Conservation (phyloP, 2,329 filamentous ascomycete genomes). For the Botryotinia convoluta region DNA sequence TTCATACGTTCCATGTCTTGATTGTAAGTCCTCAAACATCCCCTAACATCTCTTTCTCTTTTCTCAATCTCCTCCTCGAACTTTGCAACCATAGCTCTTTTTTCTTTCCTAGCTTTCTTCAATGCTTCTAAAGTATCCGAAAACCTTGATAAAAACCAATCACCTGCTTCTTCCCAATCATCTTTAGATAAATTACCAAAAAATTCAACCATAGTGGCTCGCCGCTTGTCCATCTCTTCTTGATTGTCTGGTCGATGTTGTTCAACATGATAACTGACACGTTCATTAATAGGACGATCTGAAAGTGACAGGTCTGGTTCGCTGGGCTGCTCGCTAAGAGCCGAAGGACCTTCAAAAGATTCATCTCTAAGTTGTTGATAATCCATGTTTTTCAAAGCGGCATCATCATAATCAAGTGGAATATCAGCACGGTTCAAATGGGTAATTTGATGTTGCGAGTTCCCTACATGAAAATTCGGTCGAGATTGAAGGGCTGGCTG, state of each 20-base stretch:
- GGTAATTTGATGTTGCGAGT: background rate
- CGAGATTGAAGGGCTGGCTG: slow-evolving; percentile 15
- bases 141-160: slow-evolving; percentile 36
- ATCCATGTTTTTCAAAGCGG: slow-evolving; percentile 9
- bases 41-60: slow-evolving; percentile 32
- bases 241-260: background rate
- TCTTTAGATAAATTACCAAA: slow-evolving; percentile 29
- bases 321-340: background rate
- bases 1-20: slow-evolving; percentile 34
- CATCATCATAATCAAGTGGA: slow-evolving; percentile 15
- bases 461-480: background rate
- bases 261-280: slow-evolving; percentile 3
- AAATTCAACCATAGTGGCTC: slow-evolving; percentile 23
- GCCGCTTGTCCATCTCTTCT: background rate
- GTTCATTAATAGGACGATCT: slow-evolving; percentile 9
- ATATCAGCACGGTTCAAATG: background rate
- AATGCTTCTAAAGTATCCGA: slow-evolving; percentile 28
- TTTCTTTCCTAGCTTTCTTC: slow-evolving; percentile 31
- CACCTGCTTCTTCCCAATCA: slow-evolving; percentile 38
- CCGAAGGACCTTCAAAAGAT: slow-evolving; percentile 16
- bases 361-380: slow-evolving; percentile 14
- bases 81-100: slow-evolving; percentile 27
- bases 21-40: slow-evolving; percentile 28
- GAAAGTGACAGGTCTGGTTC: slow-evolving; percentile 15
- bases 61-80: slow-evolving; percentile 35